Conservation (phyloP, 129 eudicot species). For the Lactuca sativa region DNA sequence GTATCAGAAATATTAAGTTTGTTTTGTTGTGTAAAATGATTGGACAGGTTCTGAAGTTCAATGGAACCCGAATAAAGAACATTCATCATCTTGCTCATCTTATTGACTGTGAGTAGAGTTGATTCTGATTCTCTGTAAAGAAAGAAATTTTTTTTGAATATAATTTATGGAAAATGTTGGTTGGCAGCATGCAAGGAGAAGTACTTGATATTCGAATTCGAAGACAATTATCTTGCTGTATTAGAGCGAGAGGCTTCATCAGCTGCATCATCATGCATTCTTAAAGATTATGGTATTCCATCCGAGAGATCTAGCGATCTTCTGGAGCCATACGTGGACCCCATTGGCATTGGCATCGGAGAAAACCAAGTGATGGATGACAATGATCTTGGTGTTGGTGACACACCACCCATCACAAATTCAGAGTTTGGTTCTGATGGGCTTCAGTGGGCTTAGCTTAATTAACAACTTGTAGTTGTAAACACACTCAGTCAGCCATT, state of each 20-base stretch:
- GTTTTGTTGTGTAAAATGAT: constrained; percentile 8
- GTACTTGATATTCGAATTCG: constrained; percentile 83
- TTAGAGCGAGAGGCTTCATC: constrained; percentile 72
- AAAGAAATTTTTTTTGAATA: too few relatives aligned
- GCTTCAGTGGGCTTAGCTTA: constrained; percentile 72
- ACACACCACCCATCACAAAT: constrained; percentile 67
- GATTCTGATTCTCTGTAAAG: not conserved
- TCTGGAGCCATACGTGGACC: constrained; percentile 61
- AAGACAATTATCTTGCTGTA: constrained; percentile 81
- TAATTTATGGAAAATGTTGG: not conserved
- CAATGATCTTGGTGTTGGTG: constrained; percentile 69
- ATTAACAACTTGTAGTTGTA: not conserved
- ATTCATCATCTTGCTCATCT: constrained; percentile 95
- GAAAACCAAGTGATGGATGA: constrained; percentile 38
- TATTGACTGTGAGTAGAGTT: constrained; percentile 66
- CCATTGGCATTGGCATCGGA: constrained; percentile 3
- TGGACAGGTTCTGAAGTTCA: constrained; percentile 78
- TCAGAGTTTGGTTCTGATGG: constrained; percentile 84
- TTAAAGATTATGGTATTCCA: constrained; percentile 82
- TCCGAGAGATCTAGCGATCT: constrained; percentile 82
- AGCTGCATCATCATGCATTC: constrained; percentile 66
- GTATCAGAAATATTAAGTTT: not conserved
- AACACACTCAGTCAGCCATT: constrained; percentile 22
- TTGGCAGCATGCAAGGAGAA: constrained; percentile 79
- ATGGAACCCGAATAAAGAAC: constrained; percentile 76